Conservation (phyloP, 2,329 filamentous ascomycete genomes). For the Pseudogymnoascus sp. region DNA sequence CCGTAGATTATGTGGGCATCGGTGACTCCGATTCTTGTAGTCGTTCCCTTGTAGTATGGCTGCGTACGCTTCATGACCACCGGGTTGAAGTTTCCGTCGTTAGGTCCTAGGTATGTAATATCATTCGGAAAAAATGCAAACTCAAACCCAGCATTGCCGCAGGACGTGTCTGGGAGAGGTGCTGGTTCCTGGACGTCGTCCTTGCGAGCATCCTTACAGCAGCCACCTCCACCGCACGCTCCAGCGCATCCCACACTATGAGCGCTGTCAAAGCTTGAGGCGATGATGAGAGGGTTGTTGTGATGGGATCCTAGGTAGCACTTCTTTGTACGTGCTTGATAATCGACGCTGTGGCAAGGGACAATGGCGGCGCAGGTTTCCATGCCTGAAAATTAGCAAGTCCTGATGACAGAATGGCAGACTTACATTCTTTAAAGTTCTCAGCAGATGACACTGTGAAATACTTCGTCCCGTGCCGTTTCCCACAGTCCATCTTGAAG, state of each 20-base stretch:
- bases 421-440: background rate
- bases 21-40: background rate
- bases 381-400: constrained; percentile 13
- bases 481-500: constrained; percentile 11
- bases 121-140: constrained; percentile 12
- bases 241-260: constrained; percentile 12
- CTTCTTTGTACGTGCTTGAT: constrained; percentile 11
- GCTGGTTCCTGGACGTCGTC: constrained; percentile 7
- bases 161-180: constrained; percentile 13
- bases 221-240: constrained; percentile 12
- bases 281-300: constrained; percentile 11
- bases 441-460: background rate
- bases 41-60: background rate
- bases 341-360: constrained; percentile 13
- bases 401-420: constrained; percentile 11
- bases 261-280: constrained; percentile 11
- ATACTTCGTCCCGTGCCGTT: constrained; percentile 12
- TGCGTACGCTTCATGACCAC: background rate
- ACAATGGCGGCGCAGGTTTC: constrained; percentile 12
- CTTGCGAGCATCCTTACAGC: constrained; percentile 9
- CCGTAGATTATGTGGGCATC: constrained; percentile 9
- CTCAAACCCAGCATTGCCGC: constrained; percentile 13
- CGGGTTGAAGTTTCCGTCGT: background rate
- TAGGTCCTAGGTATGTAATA: background rate
- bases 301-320: constrained; percentile 14